These are phyloP conservation scores for Raphanus sativus DNA, from an alignment of 345 rosid genomes.

Conservation along the genomic window DNA sequence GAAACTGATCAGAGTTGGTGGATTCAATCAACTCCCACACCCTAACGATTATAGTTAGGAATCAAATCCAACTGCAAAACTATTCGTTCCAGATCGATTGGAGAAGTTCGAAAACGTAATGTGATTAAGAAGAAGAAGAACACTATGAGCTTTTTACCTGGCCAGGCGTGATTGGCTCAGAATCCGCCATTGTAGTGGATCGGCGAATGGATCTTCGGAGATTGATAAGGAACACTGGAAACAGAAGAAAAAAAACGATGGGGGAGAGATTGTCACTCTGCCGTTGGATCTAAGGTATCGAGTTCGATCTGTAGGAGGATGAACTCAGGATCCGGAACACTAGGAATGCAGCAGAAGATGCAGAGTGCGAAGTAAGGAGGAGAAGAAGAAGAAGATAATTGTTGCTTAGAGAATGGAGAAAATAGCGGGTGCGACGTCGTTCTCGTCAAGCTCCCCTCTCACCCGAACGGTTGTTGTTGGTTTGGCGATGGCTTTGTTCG, in stretches of 20 bases:
- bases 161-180: constrained; percentile 74
- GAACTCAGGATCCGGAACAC: constrained; percentile 28
- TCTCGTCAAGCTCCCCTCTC: constrained; percentile 18
- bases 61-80: constrained; percentile 3
- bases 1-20: background rate
- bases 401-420: constrained; percentile 68
- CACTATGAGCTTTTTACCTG: constrained; percentile 47
- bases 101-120: background rate
- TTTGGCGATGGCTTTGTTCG: constrained; percentile 15
- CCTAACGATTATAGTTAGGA: background rate
- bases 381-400: constrained; percentile 42
- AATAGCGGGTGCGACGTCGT: constrained; percentile 62
- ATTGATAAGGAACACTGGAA: background rate
- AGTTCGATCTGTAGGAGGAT: constrained; percentile 23
- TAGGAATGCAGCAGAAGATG: background rate
- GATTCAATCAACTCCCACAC: background rate
- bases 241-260: background rate
- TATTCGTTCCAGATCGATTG: constrained; percentile 7
- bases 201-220: constrained; percentile 34
- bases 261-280: background rate
- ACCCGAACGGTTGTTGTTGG: constrained; percentile 46
- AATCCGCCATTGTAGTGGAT: constrained; percentile 57
- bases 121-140: constrained; percentile 6
- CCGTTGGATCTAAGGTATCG: constrained; percentile 24
- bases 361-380: constrained; percentile 2